Evolutionary conservation across 169 alveolate genomes (phyloP).

Genomic region (Eimeria tenella): DNA sequence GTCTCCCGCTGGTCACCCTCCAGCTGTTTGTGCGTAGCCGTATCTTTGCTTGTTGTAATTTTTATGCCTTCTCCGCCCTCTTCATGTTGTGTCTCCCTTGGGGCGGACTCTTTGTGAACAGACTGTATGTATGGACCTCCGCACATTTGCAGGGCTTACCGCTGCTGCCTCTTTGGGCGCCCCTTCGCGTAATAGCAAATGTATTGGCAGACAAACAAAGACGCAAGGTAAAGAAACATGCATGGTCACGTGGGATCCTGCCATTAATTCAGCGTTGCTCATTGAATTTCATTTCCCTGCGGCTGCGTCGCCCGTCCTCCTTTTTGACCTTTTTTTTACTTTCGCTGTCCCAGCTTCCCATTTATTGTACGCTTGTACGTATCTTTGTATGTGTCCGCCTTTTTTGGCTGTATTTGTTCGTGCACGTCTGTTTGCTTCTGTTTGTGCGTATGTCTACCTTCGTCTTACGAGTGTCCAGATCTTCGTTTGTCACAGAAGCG

Average conservation of each 20-base stretch:
- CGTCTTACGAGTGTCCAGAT: neutral
- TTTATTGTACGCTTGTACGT: neutral
- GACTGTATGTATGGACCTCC: too few relatives aligned
- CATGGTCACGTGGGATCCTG: too few relatives aligned
- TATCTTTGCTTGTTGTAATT: too few relatives aligned
- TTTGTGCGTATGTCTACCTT: neutral
- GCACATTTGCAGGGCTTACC: constrained; percentile 85
- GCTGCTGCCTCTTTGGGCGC: constrained; percentile 92
- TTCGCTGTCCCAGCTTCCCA: neutral
- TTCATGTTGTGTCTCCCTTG: too few relatives aligned
- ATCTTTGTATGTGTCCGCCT: neutral
- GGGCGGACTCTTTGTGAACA: too few relatives aligned
- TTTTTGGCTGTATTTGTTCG: neutral
- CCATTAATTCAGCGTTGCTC: neutral
- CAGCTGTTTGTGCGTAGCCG: neutral
- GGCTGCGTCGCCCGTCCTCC: neutral
- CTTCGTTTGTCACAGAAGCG: neutral
- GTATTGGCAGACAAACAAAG: constrained; percentile 92
- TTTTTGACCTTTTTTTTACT: too few relatives aligned
- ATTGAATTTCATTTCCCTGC: neutral
- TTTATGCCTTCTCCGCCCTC: neutral
- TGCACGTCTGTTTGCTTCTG: neutral
- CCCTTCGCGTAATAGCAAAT: constrained; percentile 89
- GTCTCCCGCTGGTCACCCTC: neutral
- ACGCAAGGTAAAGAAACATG: constrained; percentile 76